These are phyloP conservation scores for Aureobasidium sp. DNA, from an alignment of 2,329 filamentous ascomycete genomes.

Conservation along the genomic window DNA sequence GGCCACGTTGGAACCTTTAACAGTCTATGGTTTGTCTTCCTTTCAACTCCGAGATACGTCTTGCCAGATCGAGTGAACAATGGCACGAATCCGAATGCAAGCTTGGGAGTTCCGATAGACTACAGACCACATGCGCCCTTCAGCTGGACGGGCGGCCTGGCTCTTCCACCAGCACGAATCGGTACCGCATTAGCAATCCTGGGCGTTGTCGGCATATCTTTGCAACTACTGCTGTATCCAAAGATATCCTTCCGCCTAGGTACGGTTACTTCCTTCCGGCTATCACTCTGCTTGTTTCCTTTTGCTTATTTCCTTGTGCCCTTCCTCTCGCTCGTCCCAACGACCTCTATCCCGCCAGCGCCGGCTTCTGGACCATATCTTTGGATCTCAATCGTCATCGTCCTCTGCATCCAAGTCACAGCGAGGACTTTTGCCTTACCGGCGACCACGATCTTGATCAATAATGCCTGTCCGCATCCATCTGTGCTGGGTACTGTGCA, in stretches of 20 bases:
- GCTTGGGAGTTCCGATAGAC: conserved; percentile 33
- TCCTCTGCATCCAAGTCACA: conserved; percentile 40
- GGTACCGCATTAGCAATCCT: conserved; percentile 43
- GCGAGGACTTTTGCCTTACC: conserved; percentile 49
- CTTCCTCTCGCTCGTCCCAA: conserved; percentile 38
- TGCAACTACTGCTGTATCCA: conserved; percentile 43
- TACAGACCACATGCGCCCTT: conserved; percentile 35
- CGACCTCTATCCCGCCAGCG: conserved; percentile 31
- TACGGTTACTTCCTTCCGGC: conserved; percentile 35
- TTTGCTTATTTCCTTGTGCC: conserved; percentile 39
- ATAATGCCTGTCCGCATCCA: conserved; percentile 53
- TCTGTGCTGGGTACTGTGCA: conserved; percentile 52
- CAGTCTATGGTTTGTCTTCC: conserved; percentile 44
- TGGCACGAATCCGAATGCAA: conserved; percentile 26
- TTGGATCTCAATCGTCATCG: conserved; percentile 37
- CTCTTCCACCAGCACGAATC: conserved; percentile 41
- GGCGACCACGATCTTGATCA: conserved; percentile 52
- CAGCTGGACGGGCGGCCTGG: conserved; percentile 44
- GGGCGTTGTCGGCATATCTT: conserved; percentile 40
- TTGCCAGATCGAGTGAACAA: conserved; percentile 15
- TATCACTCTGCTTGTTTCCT: conserved; percentile 39
- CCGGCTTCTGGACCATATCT: conserved; percentile 35
- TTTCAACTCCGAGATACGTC: conserved; percentile 39
- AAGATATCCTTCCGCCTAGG: conserved; percentile 36
- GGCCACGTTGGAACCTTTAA: conserved; percentile 45